Base-by-base conservation (phyloP, 2,329 filamentous ascomycete species). In the Amauroascus niger region DNA sequence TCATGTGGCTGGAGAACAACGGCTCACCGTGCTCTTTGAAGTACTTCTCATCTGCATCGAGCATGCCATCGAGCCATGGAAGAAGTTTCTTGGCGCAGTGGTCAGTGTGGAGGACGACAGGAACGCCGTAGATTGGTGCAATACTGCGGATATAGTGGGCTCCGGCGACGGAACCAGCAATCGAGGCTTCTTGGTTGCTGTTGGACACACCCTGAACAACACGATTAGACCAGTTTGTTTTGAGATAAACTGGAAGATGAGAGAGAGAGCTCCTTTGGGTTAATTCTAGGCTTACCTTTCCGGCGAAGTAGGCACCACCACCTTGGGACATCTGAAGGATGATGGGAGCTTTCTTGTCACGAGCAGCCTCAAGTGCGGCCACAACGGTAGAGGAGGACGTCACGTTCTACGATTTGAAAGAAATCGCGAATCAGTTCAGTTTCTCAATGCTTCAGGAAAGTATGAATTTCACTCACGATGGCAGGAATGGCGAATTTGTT, bases 31-130 rank as follows among this genome's bases (percentile, higher is more conserved):
- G 82, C 70, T 82, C 72, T 84, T 96, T 94, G 86, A 95, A 96
- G 79, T 90, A 91, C 57, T 77, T 79, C 82, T 97, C 93, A 68
- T 97, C 93, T 64, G 84, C 91, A 60, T 93, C 89, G 64, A 97
- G 75, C 84, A 96, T 90, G 71, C 90, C 90, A 69, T 96, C 90
- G 70, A 97, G 79, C 91, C 91, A 97, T 59, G 93, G 93, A 55
- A 97, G 84, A 56, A 97, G 88, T 84, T 97, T 97, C 87, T 97
- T 97, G 70, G 93, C 91, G 76, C 91, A 95, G 80, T 97, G 93
- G 73, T 98, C 93, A 70, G 91, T 94, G 82, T 96, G 90, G 57
- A 97, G 83, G 65, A 97, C 79, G 63, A 95, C 88, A 66, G 91
- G 91, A 62, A 97, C 77, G 64, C 85, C 88, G 75, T 98, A 98